Percentiles rank a stretch among this genome's conserved stretches.
phyloP scores from a whole-genome alignment of 2,329 filamentous ascomycete species.

The Monosporascus sp. region DNA sequence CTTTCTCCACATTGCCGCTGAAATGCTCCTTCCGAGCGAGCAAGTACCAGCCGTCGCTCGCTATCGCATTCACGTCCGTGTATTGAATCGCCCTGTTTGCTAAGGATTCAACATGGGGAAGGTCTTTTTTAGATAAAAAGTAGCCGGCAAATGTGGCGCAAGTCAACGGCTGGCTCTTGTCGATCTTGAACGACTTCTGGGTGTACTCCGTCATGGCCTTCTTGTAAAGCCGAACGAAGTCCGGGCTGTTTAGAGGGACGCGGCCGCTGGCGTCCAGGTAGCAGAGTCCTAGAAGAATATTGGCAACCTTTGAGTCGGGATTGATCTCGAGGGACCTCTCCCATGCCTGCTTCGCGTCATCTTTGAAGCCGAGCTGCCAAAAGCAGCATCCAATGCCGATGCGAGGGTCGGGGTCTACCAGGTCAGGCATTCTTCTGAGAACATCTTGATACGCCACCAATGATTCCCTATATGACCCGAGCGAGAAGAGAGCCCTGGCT shows the following conservation, averaged over 20 bases:
- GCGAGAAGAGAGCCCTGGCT: conserved; percentile 77
- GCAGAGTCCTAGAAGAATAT: conserved; percentile 84
- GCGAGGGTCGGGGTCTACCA: conserved; percentile 88
- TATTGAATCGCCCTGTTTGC: conserved; percentile 91
- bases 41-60: conserved; percentile 96
- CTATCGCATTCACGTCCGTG: conserved; percentile 93
- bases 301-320: conserved; percentile 80
- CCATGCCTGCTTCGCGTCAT: conserved; percentile 88
- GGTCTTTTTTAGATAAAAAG: conserved; percentile 77
- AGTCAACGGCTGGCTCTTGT: conserved; percentile 84
- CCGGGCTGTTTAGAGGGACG: conserved; percentile 74
- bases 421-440: conserved; percentile 75
- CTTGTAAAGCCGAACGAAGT: conserved; percentile 81
- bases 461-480: conserved; percentile 80
- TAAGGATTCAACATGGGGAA: conserved; percentile 76
- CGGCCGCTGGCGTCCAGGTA: conserved; percentile 83
- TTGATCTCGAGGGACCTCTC: conserved; percentile 76
- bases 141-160: conserved; percentile 88
- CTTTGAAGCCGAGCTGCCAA: conserved; percentile 93
- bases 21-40: conserved; percentile 89
- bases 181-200: conserved; percentile 86
- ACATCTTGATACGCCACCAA: conserved; percentile 82
- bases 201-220: conserved; percentile 93
- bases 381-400: conserved; percentile 96
- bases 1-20: conserved; percentile 65